Base-by-base conservation (phyloP, 805 yeast genomes). In the Tetrapisispora pingtungensis region DNA sequence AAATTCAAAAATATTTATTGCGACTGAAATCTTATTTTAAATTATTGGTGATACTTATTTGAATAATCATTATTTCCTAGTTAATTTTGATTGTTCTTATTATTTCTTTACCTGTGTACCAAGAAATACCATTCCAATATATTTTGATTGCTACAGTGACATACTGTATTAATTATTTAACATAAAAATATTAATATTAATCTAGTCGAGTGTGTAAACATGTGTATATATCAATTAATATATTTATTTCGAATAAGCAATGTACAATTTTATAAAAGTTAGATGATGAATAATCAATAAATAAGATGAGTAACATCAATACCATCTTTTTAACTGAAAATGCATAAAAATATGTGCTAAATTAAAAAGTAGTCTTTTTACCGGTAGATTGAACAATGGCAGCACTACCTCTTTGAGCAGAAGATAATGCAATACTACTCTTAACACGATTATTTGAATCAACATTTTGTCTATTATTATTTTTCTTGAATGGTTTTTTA, bases 351-450 rank as follows among this genome's bases (percentile, higher is more conserved):
- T 12, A 15, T 34, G 20, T 40, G 7, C n/a, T 7, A 34, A 24
- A 28, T 36, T 81, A 82, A 59, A 86, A 86, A 6, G 75, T 81
- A 34, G 74, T 71, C 62, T 88, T 90, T 66, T 85, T 89, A 62
- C 97, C 97, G n/a, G 80, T 71, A 1, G 96, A 83, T 41, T 85
- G 78, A 26, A 88, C 95, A 59, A 90, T 85, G 6, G 94, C 89
- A 17, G 87, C 86, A 56, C 85, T 81, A 8, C 80, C 95, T 68
- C 97, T 79, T 66, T 77, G 95, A 3, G 97, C 96, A 14, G 71
- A 71, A 1, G 96, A 90, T 54, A 90, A 72, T 0, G 96, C 96
- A 36, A 85, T 75, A 38, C 96, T 89, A 8, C 97, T 81, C 51
- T 75, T 78, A 45, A 74, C 60, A 64, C 88, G 71, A 48, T 71